Evolutionary conservation across 139 green algal species (phyloP).

Genomic region (Trebouxia sp.): DNA sequence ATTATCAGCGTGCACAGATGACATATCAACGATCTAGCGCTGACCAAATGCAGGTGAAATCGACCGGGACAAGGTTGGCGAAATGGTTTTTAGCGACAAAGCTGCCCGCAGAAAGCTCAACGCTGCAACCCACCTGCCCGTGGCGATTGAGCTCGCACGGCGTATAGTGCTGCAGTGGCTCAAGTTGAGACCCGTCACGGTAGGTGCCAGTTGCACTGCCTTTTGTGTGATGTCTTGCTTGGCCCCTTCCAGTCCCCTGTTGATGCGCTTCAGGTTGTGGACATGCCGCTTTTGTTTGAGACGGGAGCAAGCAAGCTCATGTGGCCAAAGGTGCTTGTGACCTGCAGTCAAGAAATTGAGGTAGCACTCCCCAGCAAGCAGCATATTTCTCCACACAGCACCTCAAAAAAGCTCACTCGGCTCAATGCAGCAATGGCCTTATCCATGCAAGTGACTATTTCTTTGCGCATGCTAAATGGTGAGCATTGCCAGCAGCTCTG

Average conservation of each 20-base stretch:
- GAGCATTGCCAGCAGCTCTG: too few relatives aligned
- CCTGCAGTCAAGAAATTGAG: conserved; percentile 37
- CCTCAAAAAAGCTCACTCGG: too few relatives aligned
- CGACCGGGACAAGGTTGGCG: conserved; percentile 63
- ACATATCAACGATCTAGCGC: neutral
- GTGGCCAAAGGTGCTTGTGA: conserved; percentile 58
- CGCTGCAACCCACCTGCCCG: conserved; percentile 66
- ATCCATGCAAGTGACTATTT: too few relatives aligned
- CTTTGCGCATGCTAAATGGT: too few relatives aligned
- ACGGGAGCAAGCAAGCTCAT: conserved; percentile 50
- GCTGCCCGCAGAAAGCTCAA: conserved; percentile 64
- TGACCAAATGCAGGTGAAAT: conserved; percentile 54
- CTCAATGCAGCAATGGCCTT: too few relatives aligned
- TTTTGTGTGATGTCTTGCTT: neutral
- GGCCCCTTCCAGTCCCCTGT: neutral
- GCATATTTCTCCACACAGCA: too few relatives aligned
- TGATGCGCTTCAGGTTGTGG: conserved; percentile 59
- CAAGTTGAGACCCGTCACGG: conserved; percentile 42
- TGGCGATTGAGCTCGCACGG: conserved; percentile 46
- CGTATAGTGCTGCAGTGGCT: conserved; percentile 53
- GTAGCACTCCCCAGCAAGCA: too few relatives aligned
- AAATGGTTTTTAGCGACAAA: conserved; percentile 66
- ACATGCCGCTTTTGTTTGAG: conserved; percentile 91
- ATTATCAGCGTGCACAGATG: neutral
- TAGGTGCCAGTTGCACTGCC: neutral